These are phyloP conservation scores for Ceratonia siliqua DNA, from an alignment of 306 rosid species.

Conservation along the genomic window DNA sequence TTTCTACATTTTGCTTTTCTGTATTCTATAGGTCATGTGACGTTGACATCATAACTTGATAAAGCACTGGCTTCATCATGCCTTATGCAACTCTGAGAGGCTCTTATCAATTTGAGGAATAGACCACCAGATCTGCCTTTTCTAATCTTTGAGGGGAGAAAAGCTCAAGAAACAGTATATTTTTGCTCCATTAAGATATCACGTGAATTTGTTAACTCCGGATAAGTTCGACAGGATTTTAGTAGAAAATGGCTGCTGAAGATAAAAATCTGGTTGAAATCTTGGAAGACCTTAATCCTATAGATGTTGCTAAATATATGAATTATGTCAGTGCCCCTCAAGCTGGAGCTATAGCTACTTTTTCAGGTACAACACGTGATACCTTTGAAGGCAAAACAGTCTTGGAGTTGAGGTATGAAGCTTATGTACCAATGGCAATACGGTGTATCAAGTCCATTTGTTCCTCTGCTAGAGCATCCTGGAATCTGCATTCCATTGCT, in stretches of 20 bases:
- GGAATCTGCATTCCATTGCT: slow-evolving; percentile 82
- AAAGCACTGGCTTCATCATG: background rate
- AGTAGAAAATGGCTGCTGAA: slow-evolving; percentile 58
- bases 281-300: slow-evolving; percentile 52
- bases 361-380: slow-evolving; percentile 86
- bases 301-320: slow-evolving; percentile 67
- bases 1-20: background rate
- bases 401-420: slow-evolving; percentile 79
- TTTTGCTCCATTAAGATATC: slow-evolving; percentile 10
- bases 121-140: slow-evolving; percentile 1
- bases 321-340: slow-evolving; percentile 71
- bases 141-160: slow-evolving; percentile 6
- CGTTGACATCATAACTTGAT: slow-evolving; percentile 20
- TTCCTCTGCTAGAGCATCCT: slow-evolving; percentile 70
- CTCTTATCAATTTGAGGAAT: slow-evolving; percentile 20
- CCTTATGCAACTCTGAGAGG: slow-evolving; percentile 11
- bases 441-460: slow-evolving; percentile 68
- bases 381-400: slow-evolving; percentile 82
- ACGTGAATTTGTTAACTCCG: background rate
- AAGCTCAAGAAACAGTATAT: background rate
- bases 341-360: slow-evolving; percentile 91
- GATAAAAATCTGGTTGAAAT: slow-evolving; percentile 70
- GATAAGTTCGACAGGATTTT: background rate
- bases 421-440: slow-evolving; percentile 86
- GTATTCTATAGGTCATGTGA: slow-evolving; percentile 6